A percentile compares a stretch with the other conserved stretches of the same genome.
These are phyloP conservation scores for Uronychia binucleata DNA, from an alignment of 73 alveolate genomes.

Conservation along the genomic window DNA sequence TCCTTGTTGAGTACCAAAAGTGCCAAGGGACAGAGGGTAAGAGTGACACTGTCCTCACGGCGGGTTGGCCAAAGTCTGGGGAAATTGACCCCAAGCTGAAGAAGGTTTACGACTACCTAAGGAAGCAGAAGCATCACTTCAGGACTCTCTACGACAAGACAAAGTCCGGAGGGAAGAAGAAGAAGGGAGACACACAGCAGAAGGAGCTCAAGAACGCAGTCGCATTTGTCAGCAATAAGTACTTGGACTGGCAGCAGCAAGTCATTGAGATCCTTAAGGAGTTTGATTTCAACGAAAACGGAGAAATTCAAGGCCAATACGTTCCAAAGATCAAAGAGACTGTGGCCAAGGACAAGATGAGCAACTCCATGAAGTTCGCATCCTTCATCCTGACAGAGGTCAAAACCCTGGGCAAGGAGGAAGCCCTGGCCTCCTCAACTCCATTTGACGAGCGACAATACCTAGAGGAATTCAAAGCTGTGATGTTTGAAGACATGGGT, in stretches of 20 bases:
- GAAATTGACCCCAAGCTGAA: constrained; percentile 65
- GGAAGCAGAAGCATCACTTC: constrained; percentile 60
- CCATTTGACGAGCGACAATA: constrained; percentile 77
- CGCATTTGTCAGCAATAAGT: constrained; percentile 67
- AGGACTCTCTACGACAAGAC: constrained; percentile 75
- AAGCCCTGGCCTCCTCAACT: constrained; percentile 71
- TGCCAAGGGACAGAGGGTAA: constrained; percentile 44
- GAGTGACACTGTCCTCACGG: constrained; percentile 64
- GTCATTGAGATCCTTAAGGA: constrained; percentile 52
- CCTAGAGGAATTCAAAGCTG: constrained; percentile 21
- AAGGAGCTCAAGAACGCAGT: constrained; percentile 38
- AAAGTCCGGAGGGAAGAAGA: constrained; percentile 44
- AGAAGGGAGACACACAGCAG: constrained; percentile 39
- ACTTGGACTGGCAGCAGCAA: constrained; percentile 76
- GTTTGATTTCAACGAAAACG: constrained; percentile 63
- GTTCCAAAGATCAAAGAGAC: constrained; percentile 38
- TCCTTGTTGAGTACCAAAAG: constrained; percentile 69
- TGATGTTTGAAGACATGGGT: constrained; percentile 51
- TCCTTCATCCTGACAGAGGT: constrained; percentile 58
- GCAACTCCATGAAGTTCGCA: constrained; percentile 70
- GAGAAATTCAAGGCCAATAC: constrained; percentile 55
- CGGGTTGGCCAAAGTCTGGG: constrained; percentile 79
- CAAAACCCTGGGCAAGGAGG: constrained; percentile 75
- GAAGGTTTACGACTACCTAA: constrained; percentile 70
- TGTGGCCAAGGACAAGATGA: constrained; percentile 60